A percentile compares a stretch with the other conserved stretches of the same genome.
These are phyloP conservation scores for Fusarium duplospermum DNA, from an alignment of 2,329 filamentous ascomycete genomes.

Conservation along the genomic window DNA sequence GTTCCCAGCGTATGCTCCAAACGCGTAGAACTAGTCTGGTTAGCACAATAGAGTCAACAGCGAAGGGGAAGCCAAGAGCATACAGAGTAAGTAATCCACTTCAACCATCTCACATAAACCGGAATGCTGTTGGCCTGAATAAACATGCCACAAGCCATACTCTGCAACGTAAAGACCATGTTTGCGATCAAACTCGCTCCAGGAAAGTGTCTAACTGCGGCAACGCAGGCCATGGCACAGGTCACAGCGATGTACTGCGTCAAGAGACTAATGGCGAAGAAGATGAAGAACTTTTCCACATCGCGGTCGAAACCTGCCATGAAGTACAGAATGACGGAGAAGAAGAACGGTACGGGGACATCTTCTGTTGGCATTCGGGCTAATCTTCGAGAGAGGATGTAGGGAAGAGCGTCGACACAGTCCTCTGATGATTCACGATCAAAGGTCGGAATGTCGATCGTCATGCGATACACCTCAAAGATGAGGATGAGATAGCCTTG, in stretches of 20 bases:
- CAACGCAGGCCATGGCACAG: constrained; percentile 76
- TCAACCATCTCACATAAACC: constrained; percentile 82
- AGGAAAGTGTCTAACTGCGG: constrained; percentile 74
- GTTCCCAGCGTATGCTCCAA: constrained; percentile 77
- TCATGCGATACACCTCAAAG: constrained; percentile 81
- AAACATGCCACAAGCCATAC: constrained; percentile 81
- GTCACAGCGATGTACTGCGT: constrained; percentile 80
- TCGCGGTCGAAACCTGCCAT: constrained; percentile 79
- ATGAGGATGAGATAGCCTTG: constrained; percentile 82
- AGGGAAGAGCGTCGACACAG: constrained; percentile 76
- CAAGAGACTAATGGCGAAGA: constrained; percentile 75
- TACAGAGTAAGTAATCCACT: constrained; percentile 72
- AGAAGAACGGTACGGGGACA: constrained; percentile 77
- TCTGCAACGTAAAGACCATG: constrained; percentile 77
- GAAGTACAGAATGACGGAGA: constrained; percentile 79
- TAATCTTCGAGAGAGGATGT: constrained; percentile 75
- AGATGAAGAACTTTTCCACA: constrained; percentile 75
- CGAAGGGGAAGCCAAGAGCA: constrained; percentile 28
- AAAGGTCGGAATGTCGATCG: constrained; percentile 79
- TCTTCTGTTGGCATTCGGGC: constrained; percentile 78
- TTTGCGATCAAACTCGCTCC: constrained; percentile 79
- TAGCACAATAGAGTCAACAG: constrained; percentile 18
- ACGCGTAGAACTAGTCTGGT: constrained; percentile 70
- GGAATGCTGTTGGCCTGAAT: constrained; percentile 79
- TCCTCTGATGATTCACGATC: constrained; percentile 81